Evolutionary conservation across 2,329 filamentous ascomycete genomes (phyloP), one percentile per base, ranked within the genome.

Genomic region (Xylaria hypoxylon): DNA sequence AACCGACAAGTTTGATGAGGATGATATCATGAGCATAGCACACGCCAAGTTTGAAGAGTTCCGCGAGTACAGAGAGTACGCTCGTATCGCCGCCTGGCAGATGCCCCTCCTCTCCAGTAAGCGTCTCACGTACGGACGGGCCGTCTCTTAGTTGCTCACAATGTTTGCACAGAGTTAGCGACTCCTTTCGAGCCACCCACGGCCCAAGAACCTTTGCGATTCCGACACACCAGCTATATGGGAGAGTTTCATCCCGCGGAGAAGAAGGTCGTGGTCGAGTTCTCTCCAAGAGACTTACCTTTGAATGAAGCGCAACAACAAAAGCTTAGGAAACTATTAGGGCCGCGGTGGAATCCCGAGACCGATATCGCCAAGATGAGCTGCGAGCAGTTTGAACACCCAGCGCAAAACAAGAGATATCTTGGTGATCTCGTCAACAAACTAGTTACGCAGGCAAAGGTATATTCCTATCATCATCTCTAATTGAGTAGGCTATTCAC

Each of bases 361-460:
- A 93, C 85, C 61, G 89, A 94, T 73, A 83, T 93, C 65, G 84
- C 97, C 74, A 94, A 92, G 81, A 97, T 99, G 86, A 94, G 92
- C 77, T 92, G 92, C 81, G 96, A 98, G 80, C 89, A 90, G 77
- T 97, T 92, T 79, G 89, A 93, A 77, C 92, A 94, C 62, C 91
- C 93, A 77, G 93, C 94, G 19, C 94, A 98, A 83, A 99, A 99
- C 84, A 99, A 98, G 85, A 89, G 93, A n/a, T 96, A 96, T 78
- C 85, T 99, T 24, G 91, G 89, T 59, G 93, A 97, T 74, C 80
- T 93, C 55, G 87, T 98, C 56, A 84, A 90, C 69, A 87, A 85
- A 56, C 82, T 99, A 71, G 81, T 99, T 65, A 83, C 82, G 6
- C 89, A 93, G 76, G 93, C 94, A 65, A 92, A 89, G 82, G 87